Conservation (phyloP, 192 early-diverging fungal genomes). For the Backusella sp. region DNA sequence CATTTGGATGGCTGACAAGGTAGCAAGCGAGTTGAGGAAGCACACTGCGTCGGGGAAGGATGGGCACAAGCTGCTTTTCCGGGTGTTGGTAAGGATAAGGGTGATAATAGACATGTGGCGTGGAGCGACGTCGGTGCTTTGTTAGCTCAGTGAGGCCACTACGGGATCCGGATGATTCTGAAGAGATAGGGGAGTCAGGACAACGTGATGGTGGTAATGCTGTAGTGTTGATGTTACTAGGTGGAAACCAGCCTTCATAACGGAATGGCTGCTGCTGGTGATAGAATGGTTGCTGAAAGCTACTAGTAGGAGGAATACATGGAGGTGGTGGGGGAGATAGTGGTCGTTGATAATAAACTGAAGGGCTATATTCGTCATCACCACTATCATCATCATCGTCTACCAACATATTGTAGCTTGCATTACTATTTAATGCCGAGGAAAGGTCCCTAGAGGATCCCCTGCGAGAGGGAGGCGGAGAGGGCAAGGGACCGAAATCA, state of each 20-base stretch:
- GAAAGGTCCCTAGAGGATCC: neutral
- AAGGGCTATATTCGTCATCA: constrained; percentile 3
- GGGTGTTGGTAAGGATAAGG: neutral
- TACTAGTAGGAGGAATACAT: neutral
- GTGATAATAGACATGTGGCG: constrained; percentile 2
- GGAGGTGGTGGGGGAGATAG: neutral
- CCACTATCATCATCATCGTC: neutral
- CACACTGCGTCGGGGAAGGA: neutral
- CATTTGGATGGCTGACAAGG: constrained; percentile 19
- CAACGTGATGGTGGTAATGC: neutral
- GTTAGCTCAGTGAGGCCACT: neutral
- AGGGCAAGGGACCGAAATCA: constrained; percentile 9
- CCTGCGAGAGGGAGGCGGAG: constrained; percentile 12
- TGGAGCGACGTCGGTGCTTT: neutral
- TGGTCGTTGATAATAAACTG: neutral
- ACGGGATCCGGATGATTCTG: constrained; percentile 4
- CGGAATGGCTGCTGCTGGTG: neutral
- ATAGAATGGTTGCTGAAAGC: neutral
- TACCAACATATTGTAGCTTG: neutral
- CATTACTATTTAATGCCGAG: neutral
- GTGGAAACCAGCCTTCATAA: neutral
- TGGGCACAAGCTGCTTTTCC: neutral
- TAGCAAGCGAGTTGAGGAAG: constrained; percentile 16
- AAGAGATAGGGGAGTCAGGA: constrained; percentile 10
- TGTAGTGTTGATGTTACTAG: neutral